A percentile compares a stretch with the other conserved stretches of the same genome.
phyloP scores from a whole-genome alignment of 345 rosid species.

The Lumnitzera racemosa region DNA sequence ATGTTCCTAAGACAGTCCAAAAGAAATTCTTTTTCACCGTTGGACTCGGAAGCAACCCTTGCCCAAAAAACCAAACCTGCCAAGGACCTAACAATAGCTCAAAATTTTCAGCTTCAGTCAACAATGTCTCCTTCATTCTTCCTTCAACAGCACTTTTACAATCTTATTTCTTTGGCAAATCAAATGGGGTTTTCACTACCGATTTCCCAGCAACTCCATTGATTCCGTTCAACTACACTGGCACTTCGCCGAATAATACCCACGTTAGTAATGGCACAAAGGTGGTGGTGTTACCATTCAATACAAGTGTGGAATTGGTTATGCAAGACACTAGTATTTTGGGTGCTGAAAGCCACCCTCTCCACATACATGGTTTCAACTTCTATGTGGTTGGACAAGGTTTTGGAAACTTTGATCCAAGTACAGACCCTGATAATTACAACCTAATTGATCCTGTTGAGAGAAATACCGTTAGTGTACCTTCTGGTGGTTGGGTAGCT shows the following conservation, averaged over 20 bases:
- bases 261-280: conserved; percentile 48
- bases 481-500: conserved; percentile 70
- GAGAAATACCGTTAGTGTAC: conserved; percentile 62
- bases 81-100: conserved; percentile 62
- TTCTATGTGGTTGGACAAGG: conserved; percentile 76
- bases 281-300: conserved; percentile 44
- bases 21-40: conserved; percentile 42
- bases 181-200: conserved; percentile 39
- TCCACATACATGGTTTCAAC: conserved; percentile 70
- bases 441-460: conserved; percentile 70
- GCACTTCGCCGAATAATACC: conserved; percentile 61
- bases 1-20: conserved; percentile 46
- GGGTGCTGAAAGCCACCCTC: conserved; percentile 73
- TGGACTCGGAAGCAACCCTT: conserved; percentile 54
- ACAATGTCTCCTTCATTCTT: conserved; percentile 50
- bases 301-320: conserved; percentile 58
- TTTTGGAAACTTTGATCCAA: conserved; percentile 58
- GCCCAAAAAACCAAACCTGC: conserved; percentile 62
- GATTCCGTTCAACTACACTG: conserved; percentile 60
- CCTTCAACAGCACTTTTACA: conserved; percentile 53
- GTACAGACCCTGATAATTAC: conserved; percentile 42
- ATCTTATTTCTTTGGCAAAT: conserved; percentile 34
- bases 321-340: conserved; percentile 75
- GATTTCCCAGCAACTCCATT: conserved; percentile 55
- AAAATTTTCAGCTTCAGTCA: conserved; percentile 54